Base-by-base conservation (phyloP, 257 asterid genomes). In the Solanum dulcamara region DNA sequence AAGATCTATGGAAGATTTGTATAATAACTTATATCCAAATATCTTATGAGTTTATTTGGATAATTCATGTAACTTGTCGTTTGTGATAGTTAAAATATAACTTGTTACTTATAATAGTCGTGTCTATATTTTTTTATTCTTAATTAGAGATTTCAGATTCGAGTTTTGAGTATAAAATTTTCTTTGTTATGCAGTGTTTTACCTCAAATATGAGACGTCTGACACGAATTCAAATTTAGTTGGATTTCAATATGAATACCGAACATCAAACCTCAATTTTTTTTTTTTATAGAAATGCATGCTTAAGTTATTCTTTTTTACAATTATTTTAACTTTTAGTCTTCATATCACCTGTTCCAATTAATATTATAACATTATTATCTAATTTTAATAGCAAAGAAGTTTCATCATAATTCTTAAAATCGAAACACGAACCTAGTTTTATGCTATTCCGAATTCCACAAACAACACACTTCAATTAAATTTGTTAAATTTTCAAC, bases 1-100 rank as follows among this genome's bases (percentile, higher is more conserved):
- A 72, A 72, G 55, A 72, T 72, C 81, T 72, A 72, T 38, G 33
- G 33, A 72, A 72, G 81, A 72, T 68, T 67, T 71, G 51, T 11
- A 71, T 71, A 17, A 20, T 24, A 37, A 37, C 30, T 70, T 37
- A 37, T 5, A 70, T 10, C 48, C 32, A 37, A 10, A 71, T 71
- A 71, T 72, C 33, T 71, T n/a, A 72, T 5, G 53, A 38, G 30
- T 38, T 38, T n/a, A 72, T n/a, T 72, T 35, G 51, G 55, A 22
- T 20, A 37, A 33, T 0, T 35, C 24, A 35, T 37, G 11, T 10
- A 33, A 33, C 15, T 33, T 33, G 77, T 12, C 10, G 30, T 66
- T 14, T 30, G 30, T 66, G n/a, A 66, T 14, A 14, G 40, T 64
- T 14, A 7, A 28, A 64, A 1, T 15, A 64, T 64, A 64, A 15